Evolutionary conservation across 352 stramenopile species (phyloP), one percentile per base, ranked within the genome.

Genomic region (Phytophthora melonis): DNA sequence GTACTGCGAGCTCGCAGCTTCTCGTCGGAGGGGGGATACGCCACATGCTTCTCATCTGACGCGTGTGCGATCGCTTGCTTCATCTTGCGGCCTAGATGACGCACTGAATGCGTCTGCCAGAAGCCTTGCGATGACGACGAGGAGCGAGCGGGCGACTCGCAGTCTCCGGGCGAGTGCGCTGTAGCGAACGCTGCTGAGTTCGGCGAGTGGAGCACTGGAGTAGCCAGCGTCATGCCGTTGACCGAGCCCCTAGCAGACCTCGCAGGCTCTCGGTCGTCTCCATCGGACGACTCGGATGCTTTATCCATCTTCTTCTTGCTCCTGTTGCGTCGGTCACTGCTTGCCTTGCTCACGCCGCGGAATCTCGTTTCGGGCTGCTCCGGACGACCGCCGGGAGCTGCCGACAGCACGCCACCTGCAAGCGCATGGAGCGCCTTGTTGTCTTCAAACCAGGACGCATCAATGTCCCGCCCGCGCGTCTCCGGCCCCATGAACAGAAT

Each of bases 401-500:
- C 49, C 1, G 62, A 66, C 32, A 74, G 47, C 18, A 64, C 71
- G 14, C 60, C 66, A 63, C 47, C 58, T 4, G 36, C 39, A 11
- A 47, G 66, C 2, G 49, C 34, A 14, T 71, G 69, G 3, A 68
- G 59, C 1, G 32, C 66, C 25, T 71, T 72, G 41, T 75, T 73
- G 58, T 69, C 65, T 49, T 70, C 52, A 21, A 80, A 70, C 68
- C 69, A 80, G 6, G 68, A 65, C 10, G 68, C 69, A 59, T 87
- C 80, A 18, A 87, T 79, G 56, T 88, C 74, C n/a, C 72, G 69
- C 14, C 70, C 70, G 34, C 64, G 63, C 2, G 75, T 83, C 57
- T 85, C 78, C 8, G 76, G 66, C 11, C 78, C 78, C 62, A 81
- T 77, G 13, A 83, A 56, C 5, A 77, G 3, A 45, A 81, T 78